Conservation (phyloP, 2,329 filamentous ascomycete genomes). For the Phyllosticta citrichinensis region DNA sequence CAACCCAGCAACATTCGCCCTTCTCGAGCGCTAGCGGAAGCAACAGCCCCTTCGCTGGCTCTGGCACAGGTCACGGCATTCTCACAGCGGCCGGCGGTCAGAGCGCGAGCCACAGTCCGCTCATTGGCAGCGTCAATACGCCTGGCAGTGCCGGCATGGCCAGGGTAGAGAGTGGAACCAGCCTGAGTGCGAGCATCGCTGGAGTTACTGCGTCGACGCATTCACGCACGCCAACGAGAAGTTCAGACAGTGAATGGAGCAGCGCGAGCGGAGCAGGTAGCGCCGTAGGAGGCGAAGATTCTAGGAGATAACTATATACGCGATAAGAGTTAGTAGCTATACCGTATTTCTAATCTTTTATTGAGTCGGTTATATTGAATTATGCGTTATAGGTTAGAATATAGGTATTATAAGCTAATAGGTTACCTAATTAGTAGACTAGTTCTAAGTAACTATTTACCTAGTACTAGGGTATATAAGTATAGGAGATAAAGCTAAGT, state of each 20-base stretch:
- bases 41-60: neutral
- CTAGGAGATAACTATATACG: neutral
- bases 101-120: neutral
- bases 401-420: no score
- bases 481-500: no score
- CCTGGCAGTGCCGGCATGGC: neutral
- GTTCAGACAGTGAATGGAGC: neutral
- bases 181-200: neutral
- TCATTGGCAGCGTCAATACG: neutral
- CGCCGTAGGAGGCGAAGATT: neutral
- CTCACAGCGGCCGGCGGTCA: neutral
- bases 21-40: neutral
- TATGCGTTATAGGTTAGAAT: no score
- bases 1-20: neutral
- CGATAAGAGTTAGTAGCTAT: no score
- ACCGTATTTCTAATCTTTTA: no score
- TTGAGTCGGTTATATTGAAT: no score
- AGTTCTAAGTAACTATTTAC: no score
- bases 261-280: neutral
- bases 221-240: constrained; percentile 1
- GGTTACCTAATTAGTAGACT: no score
- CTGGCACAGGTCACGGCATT: neutral
- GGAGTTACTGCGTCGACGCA: neutral
- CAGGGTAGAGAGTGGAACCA: neutral
- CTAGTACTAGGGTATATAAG: no score